Evolutionary conservation across 139 green algal species (phyloP), one percentile per base, ranked within the genome.

Genomic region (Chlamydomonas sphaeroides): DNA sequence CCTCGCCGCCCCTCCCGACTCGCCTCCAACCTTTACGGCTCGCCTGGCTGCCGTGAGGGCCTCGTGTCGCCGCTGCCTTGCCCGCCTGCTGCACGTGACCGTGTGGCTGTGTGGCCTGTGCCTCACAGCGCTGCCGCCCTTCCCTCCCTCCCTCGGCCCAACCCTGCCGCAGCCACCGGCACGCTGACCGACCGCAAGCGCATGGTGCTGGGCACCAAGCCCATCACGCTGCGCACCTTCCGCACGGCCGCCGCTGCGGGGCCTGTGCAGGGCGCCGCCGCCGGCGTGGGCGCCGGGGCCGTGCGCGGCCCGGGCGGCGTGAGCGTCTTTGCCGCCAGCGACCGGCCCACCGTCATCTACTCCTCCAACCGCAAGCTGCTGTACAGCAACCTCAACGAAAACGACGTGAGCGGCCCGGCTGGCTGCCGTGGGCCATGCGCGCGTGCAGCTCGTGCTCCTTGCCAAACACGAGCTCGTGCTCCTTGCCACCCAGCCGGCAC

Each of bases 381-480:
- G n/a, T 98, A 97, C 88, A 96, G 89, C 79, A 98, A 98, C 84
- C 92, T 99, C 17, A 99, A 99, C 85, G 92, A 98, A 56, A 93
- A 92, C 38, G 95, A 98, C 85, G 96, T 96, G 48, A 68, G 72
- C 53, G 20, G 53, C 6, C 20, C 23, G 21, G 57, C n/a, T n/a
- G n/a, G n/a, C n/a, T n/a, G n/a, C n/a, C n/a, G n/a, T n/a, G n/a
- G n/a, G n/a, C n/a, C n/a, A n/a, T n/a, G n/a, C n/a, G n/a, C n/a
- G n/a, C n/a, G n/a, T n/a, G n/a, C n/a, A n/a, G n/a, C n/a, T n/a
- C n/a, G n/a, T n/a, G n/a, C n/a, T n/a, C n/a, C n/a, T n/a, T n/a
- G n/a, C n/a, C n/a, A n/a, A n/a, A n/a, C n/a, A n/a, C n/a, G n/a
- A n/a, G n/a, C n/a, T n/a, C n/a, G n/a, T n/a, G n/a, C n/a, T n/a